phyloP scores from a whole-genome alignment of 176 grass and related monocot genomes.

The Saccharum spontaneum region DNA sequence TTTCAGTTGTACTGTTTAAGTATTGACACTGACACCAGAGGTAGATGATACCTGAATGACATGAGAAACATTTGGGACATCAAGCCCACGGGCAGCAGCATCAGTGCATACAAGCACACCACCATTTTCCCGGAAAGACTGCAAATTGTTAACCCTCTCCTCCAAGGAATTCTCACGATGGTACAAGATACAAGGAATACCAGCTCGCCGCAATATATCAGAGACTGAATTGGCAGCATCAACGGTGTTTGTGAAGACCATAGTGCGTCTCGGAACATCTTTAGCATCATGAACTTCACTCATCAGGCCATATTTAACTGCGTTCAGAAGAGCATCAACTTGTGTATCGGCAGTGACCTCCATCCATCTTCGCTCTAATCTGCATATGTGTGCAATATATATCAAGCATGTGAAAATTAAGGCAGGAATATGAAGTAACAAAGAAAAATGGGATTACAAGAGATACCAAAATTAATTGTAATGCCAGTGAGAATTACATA shows the following conservation, averaged over 20 bases:
- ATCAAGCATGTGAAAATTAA: constrained; percentile 23
- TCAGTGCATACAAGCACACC: constrained; percentile 96
- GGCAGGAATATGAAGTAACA: constrained; percentile 1
- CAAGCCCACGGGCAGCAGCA: constrained; percentile 91
- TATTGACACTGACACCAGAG: neutral
- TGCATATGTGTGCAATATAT: constrained; percentile 23
- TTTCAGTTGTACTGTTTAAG: neutral
- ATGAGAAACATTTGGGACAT: constrained; percentile 85
- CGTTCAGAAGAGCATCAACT: constrained; percentile 82
- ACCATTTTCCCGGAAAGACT: constrained; percentile 64
- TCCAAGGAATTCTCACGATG: constrained; percentile 75
- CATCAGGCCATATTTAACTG: constrained; percentile 62
- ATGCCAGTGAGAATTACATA: neutral
- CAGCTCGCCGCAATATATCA: constrained; percentile 68
- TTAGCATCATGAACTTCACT: constrained; percentile 42
- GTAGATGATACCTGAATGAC: constrained; percentile 76
- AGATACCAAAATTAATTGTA: neutral
- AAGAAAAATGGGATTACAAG: neutral
- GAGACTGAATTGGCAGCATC: constrained; percentile 84
- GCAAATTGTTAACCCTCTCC: constrained; percentile 67
- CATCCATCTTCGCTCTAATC: constrained; percentile 91
- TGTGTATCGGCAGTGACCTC: constrained; percentile 88
- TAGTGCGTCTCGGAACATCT: constrained; percentile 54
- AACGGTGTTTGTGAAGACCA: constrained; percentile 95
- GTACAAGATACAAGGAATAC: constrained; percentile 69